Percentiles rank a stretch among this genome's conserved stretches.
These are phyloP conservation scores for Trametes punicea DNA, from an alignment of 768 basidiomycete species.

Conservation along the genomic window DNA sequence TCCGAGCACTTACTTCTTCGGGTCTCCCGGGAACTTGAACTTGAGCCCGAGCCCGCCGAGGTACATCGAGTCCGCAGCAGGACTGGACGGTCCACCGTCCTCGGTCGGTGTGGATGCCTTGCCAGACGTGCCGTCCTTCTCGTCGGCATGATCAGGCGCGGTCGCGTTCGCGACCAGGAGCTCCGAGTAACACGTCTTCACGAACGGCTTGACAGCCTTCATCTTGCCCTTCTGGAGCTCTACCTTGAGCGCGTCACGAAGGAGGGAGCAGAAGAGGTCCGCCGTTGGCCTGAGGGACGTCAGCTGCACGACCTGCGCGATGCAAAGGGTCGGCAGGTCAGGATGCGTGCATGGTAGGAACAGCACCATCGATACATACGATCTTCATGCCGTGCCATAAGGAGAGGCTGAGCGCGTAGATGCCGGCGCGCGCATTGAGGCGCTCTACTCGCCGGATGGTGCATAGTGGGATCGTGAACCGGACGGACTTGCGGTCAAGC, in stretches of 20 bases:
- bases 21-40: conserved; percentile 90
- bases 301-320: conserved; percentile 78
- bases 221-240: conserved; percentile 90
- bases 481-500: conserved; percentile 87
- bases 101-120: conserved; percentile 49
- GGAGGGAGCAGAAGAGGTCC: conserved; percentile 85
- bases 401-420: conserved; percentile 93
- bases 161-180: conserved; percentile 50
- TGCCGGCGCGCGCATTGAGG: conserved; percentile 88
- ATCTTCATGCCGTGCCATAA: conserved; percentile 95
- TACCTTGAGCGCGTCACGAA: conserved; percentile 85
- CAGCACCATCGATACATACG: conserved; percentile 46
- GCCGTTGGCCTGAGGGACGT: conserved; percentile 92
- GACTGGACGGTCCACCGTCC: conserved; percentile 35
- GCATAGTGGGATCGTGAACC: conserved; percentile 87
- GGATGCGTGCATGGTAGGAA: too few relatives aligned
- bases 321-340: not conserved
- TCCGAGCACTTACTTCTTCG: conserved; percentile 67
- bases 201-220: conserved; percentile 88
- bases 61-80: conserved; percentile 50
- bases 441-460: conserved; percentile 93
- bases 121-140: conserved; percentile 55
- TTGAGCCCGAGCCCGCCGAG: conserved; percentile 77
- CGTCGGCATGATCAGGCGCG: conserved; percentile 51
- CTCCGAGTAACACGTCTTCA: conserved; percentile 93